Base-by-base conservation (phyloP, 2,329 filamentous ascomycete genomes). In the Fusarium sacchari region DNA sequence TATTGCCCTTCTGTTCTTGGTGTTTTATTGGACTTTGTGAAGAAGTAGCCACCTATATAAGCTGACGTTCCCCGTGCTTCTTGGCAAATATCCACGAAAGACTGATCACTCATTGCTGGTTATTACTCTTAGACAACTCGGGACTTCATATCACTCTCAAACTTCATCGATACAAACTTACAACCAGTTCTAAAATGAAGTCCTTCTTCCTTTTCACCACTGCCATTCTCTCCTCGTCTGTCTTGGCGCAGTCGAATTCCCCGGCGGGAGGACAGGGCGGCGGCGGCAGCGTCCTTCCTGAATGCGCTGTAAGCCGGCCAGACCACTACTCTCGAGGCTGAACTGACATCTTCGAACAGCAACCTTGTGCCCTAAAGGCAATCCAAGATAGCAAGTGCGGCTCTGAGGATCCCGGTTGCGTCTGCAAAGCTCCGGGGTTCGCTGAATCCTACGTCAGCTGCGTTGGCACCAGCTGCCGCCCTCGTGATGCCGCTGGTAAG, bases 371-470 rank as follows among this genome's bases (percentile, higher is more conserved):
- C 8, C 30, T 70, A 7, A 34, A 22, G n/a, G 55, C 39, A 11
- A 53, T 70, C 13, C 12, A 53, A 8, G 53, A 58, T 11, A 70
- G 67, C 55, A 59, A 52, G 3, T 70, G 67, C 17, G 55, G 30
- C 11, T 28, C 42, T 26, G 32, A 36, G 14, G 66, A 70, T 18
- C 59, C 60, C 17, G 30, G 42, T 6, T 70, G 67, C 47, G 67
- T 70, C 49, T 70, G 67, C 36, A 70, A 65, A 43, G 58, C 55
- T 3, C 34, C 36, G 11, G 42, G 42, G 13, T 70, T 70, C 28
- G 34, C 49, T 4, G 39, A 34, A 10, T 28, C 42, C 17, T 65
- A 56, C 6, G 24, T 37, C 1, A 30, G 17, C 18, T 70, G 67
- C 20, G 66, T 60, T 22, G 7, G 26, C 11, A 20, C 40, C 5